A percentile compares a stretch with the other conserved stretches of the same genome.
These are phyloP conservation scores for Polytolypa hystricis DNA, from an alignment of 2,329 filamentous ascomycete genomes.

Conservation along the genomic window DNA sequence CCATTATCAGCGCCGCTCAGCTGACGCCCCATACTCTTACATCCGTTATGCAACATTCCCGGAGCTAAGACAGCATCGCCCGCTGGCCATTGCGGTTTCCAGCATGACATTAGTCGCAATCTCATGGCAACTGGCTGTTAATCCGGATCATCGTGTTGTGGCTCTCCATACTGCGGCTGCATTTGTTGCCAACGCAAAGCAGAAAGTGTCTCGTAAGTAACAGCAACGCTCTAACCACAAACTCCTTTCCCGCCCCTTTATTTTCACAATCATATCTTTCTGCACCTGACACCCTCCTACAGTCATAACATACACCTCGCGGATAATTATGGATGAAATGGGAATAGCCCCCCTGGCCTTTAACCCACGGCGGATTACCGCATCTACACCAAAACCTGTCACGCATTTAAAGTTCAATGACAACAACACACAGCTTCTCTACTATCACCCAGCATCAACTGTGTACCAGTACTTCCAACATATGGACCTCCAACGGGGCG, in stretches of 20 bases:
- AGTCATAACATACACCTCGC: too few species aligned
- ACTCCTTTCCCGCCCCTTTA: too few species aligned
- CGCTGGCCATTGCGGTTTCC: slow-evolving; percentile 8
- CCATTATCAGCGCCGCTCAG: slow-evolving; percentile 13
- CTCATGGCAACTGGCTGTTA: slow-evolving; percentile 10
- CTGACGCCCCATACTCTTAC: neutral
- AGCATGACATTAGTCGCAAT: slow-evolving; percentile 5
- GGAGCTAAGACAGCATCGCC: slow-evolving; percentile 2
- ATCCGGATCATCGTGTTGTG: slow-evolving; percentile 1
- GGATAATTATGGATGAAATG: too few species aligned
- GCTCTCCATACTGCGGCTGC: slow-evolving; percentile 2
- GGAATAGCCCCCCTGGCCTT: neutral
- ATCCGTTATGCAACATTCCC: slow-evolving; percentile 8
- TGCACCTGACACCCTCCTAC: too few species aligned
- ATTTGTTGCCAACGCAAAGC: too few species aligned
- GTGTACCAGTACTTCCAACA: slow-evolving; percentile 27
- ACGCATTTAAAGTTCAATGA: slow-evolving; percentile 28
- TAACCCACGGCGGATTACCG: neutral
- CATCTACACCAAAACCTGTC: too few species aligned
- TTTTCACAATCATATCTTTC: too few species aligned
- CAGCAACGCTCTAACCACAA: too few species aligned
- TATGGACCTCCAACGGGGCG: slow-evolving; percentile 12
- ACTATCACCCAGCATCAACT: slow-evolving; percentile 22
- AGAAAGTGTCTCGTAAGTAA: too few species aligned
- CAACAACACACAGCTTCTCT: slow-evolving; percentile 24